phyloP scores from a whole-genome alignment of 176 grass and related monocot species.

The Eleusine coracana region DNA sequence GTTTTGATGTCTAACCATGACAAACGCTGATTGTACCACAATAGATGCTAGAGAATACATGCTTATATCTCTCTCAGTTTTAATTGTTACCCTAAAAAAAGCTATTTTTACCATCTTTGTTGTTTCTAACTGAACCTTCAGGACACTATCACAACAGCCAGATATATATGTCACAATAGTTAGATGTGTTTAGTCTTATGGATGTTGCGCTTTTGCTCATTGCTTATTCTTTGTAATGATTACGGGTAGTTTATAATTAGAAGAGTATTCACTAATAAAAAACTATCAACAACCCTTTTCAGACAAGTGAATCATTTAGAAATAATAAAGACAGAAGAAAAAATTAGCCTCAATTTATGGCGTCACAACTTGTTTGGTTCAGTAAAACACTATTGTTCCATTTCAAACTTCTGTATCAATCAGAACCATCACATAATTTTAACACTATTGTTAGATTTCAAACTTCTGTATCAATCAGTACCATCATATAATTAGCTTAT shows the following conservation, averaged over 20 bases:
- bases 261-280: too few relatives aligned
- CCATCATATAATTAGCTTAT: background rate
- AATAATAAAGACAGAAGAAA: too few relatives aligned
- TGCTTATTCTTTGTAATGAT: constrained; percentile 81
- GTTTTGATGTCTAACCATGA: background rate
- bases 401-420: too few relatives aligned
- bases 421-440: too few relatives aligned
- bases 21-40: constrained; percentile 28
- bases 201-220: constrained; percentile 73
- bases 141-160: constrained; percentile 12
- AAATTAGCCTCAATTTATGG: background rate
- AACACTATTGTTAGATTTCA: too few relatives aligned
- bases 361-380: background rate
- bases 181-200: too few relatives aligned
- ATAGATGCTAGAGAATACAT: constrained; percentile 17
- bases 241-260: constrained; percentile 43
- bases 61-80: constrained; percentile 74
- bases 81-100: too few relatives aligned
- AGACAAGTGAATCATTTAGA: background rate
- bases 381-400: too few relatives aligned
- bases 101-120: too few relatives aligned
- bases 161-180: too few relatives aligned
- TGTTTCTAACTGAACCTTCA: constrained; percentile 64
- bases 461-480: too few relatives aligned
- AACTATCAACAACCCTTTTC: background rate